Percentiles rank a stretch among this genome's conserved stretches.
These are phyloP conservation scores for Coemansia sp. DNA, from an alignment of 192 early-diverging fungal species.

Conservation along the genomic window DNA sequence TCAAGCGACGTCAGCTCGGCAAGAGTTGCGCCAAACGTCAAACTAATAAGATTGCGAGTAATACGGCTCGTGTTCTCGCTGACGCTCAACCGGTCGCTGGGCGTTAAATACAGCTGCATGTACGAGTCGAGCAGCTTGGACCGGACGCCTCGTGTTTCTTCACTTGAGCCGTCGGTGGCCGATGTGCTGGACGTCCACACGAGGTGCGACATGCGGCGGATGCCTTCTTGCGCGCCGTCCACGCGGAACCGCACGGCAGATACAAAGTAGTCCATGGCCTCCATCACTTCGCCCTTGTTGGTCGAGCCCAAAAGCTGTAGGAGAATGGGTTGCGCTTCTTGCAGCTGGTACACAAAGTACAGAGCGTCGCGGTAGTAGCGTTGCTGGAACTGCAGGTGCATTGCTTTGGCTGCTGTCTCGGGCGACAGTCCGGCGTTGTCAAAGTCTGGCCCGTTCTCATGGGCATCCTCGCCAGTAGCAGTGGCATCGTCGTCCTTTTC, in stretches of 20 bases:
- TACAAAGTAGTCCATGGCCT: constrained; percentile 95
- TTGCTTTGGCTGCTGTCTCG: constrained; percentile 56
- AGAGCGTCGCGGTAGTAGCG: constrained; percentile 89
- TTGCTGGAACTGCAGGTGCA: constrained; percentile 57
- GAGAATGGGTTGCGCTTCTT: constrained; percentile 72
- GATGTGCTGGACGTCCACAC: constrained; percentile 70
- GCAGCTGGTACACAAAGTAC: constrained; percentile 80
- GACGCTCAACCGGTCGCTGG: constrained; percentile 40
- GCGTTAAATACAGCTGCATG: constrained; percentile 73
- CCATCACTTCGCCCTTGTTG: constrained; percentile 89
- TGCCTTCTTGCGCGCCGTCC: constrained; percentile 79
- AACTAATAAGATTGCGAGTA: constrained; percentile 59
- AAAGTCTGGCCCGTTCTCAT: constrained; percentile 24
- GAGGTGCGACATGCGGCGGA: constrained; percentile 93
- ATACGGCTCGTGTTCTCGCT: constrained; percentile 58
- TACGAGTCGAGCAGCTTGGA: constrained; percentile 79
- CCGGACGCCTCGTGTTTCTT: constrained; percentile 72
- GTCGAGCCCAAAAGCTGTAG: constrained; percentile 86
- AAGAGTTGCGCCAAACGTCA: constrained; percentile 83
- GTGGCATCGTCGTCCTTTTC: constrained; percentile 21
- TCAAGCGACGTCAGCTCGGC: constrained; percentile 96
- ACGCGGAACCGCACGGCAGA: constrained; percentile 80
- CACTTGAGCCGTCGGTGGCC: constrained; percentile 31
- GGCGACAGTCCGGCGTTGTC: constrained; percentile 45
- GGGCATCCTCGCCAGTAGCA: constrained; percentile 30